A percentile compares a stretch with the other conserved stretches of the same genome.
These are phyloP conservation scores for Nitzschia sp. DNA, from an alignment of 108 stramenopile genomes.

Conservation along the genomic window DNA sequence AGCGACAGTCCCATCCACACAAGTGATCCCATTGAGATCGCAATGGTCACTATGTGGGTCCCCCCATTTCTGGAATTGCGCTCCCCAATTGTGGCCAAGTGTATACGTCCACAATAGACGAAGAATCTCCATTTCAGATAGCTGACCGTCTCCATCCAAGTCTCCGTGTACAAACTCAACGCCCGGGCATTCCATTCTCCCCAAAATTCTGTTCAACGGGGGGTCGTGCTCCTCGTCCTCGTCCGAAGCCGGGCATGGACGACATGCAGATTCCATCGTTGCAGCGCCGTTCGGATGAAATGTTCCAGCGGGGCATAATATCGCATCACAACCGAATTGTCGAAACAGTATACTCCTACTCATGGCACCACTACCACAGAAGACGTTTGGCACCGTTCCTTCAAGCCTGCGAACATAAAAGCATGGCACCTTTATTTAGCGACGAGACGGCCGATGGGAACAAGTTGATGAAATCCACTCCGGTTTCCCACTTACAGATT, in stretches of 20 bases:
- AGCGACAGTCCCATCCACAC: slow-evolving; percentile 34
- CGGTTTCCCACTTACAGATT: slow-evolving; percentile 35
- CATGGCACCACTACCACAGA: slow-evolving; percentile 41
- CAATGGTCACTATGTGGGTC: slow-evolving; percentile 39
- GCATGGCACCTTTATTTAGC: too few species aligned
- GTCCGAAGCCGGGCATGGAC: slow-evolving; percentile 30
- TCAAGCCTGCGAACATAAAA: slow-evolving; percentile 29
- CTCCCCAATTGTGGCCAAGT: slow-evolving; percentile 56
- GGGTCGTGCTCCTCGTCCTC: slow-evolving; percentile 26
- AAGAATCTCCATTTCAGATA: slow-evolving; percentile 58
- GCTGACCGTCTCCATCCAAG: slow-evolving; percentile 56
- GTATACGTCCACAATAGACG: slow-evolving; percentile 48
- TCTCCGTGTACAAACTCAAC: slow-evolving; percentile 49
- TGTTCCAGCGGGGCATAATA: slow-evolving; percentile 64
- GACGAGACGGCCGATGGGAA: too few species aligned
- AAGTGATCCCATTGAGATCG: slow-evolving; percentile 56
- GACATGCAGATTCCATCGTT: slow-evolving; percentile 39
- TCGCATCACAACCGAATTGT: slow-evolving; percentile 64
- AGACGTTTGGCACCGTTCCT: slow-evolving; percentile 51
- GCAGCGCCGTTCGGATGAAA: slow-evolving; percentile 64
- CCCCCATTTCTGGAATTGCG: slow-evolving; percentile 47
- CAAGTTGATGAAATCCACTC: slow-evolving; percentile 1
- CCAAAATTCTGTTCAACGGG: slow-evolving; percentile 27
- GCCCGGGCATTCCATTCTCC: slow-evolving; percentile 42
- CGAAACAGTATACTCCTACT: slow-evolving; percentile 38